phyloP scores from a whole-genome alignment of 441 rosid genomes.

The Syzygium malaccense region DNA sequence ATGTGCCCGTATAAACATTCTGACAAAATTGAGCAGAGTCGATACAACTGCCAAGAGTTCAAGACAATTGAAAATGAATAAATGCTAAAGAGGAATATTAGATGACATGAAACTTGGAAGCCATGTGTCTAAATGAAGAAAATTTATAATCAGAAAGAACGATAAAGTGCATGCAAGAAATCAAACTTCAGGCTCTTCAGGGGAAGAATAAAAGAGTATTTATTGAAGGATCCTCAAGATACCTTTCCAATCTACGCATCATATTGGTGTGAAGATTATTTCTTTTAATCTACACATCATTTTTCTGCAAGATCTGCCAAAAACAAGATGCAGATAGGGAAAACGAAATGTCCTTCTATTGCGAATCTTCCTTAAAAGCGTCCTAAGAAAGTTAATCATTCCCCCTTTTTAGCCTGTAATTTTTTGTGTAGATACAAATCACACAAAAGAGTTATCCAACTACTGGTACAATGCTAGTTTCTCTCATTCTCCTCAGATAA shows the following conservation, averaged over 20 bases:
- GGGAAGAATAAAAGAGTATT: background rate
- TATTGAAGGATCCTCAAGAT: background rate
- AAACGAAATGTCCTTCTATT: background rate
- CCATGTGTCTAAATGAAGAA: background rate
- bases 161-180: background rate
- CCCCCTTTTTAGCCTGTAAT: background rate
- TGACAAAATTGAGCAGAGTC: slow-evolving; percentile 67
- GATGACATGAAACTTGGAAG: background rate
- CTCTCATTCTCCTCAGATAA: background rate
- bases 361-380: background rate
- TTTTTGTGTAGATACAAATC: background rate
- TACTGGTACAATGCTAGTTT: background rate
- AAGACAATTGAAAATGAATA: background rate
- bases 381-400: background rate
- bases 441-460: background rate
- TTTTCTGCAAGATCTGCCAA: background rate
- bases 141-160: background rate
- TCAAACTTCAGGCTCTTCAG: background rate
- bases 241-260: background rate
- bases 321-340: background rate
- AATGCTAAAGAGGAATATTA: background rate
- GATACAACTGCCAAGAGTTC: slow-evolving; percentile 48
- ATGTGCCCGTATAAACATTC: slow-evolving; percentile 67
- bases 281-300: background rate
- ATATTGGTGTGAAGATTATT: background rate